Base-by-base conservation (phyloP, 2,329 filamentous ascomycete genomes). In the Metarhizium anisopliae region DNA sequence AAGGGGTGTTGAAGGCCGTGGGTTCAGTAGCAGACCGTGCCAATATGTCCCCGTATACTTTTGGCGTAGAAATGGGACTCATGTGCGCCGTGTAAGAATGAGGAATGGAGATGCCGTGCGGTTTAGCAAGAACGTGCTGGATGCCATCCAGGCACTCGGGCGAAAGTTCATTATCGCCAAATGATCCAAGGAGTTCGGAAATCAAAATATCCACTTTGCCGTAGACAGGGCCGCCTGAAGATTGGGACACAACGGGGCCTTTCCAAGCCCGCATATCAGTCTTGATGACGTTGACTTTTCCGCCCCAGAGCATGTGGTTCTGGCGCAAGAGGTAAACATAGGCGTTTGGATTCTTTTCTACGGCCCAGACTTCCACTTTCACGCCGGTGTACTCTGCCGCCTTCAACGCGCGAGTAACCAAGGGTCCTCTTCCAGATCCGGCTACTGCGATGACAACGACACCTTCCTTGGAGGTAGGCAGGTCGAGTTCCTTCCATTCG, bases 281-380 rank as follows among this genome's bases (percentile, higher is more conserved):
- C 73, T 96, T 95, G 61, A 97, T 86, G 36, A 99, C 83, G 2
- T 86, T 92, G 20, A 96, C 93, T 54, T 80, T 81, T 25, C 85
- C 84, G 56, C 77, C 80, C 94, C 94, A 99, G n/a, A 84, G 79
- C 18, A 80, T 82, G 60, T 86, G 79, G 66, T 97, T 97, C 67
- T 95, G 90, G 29, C 89, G 82, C 59, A 96, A 84, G 2, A 99
- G 82, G 61, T 96, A 85, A 6, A 99, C 92, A 68, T 93, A 97
- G 0, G 94, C 94, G 66, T 99, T 97, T 4, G 90, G 94, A 71
- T 99, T 99, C 79, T 99, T 99, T 72, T 99, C 94, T 3, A 99
- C 84, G 0, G 90, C 94, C 85, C 91, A 97, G 50, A 95, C 81
- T 62, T 92, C 85, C 52, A 97, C 87, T 20, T 84, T 77, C 3